Conservation (phyloP, 441 rosid species). For the Cnidoscolus chayamansa region DNA sequence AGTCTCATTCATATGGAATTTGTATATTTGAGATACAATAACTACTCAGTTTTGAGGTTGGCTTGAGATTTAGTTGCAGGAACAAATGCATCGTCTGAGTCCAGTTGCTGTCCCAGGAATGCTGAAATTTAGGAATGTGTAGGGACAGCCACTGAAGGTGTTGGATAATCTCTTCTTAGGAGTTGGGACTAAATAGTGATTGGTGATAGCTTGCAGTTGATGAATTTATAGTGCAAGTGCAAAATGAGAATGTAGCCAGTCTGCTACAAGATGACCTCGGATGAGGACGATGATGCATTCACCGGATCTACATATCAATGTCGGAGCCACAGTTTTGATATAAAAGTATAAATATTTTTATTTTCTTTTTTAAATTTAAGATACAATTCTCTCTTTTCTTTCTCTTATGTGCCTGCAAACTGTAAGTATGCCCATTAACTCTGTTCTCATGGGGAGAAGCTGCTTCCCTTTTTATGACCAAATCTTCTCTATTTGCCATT, state of each 20-base stretch:
- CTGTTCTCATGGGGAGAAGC: background rate
- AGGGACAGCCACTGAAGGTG: background rate
- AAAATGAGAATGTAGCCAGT: background rate
- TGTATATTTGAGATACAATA: slow-evolving; percentile 7
- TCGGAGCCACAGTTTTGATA: background rate
- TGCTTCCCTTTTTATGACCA: background rate
- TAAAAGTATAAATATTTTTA: background rate
- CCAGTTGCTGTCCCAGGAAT: background rate
- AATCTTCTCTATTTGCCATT: background rate
- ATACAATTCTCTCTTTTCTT: too few species aligned
- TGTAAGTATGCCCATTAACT: background rate
- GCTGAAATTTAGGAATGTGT: background rate
- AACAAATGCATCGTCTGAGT: background rate
- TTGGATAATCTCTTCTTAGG: background rate
- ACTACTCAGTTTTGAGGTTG: background rate
- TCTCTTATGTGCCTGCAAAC: background rate
- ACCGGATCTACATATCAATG: background rate
- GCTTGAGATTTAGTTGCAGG: background rate
- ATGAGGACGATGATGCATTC: background rate
- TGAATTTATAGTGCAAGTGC: slow-evolving; percentile 3
- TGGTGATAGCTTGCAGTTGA: background rate
- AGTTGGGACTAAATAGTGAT: background rate
- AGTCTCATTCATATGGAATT: background rate
- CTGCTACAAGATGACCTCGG: background rate
- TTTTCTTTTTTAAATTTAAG: background rate